Base-by-base conservation (phyloP, 768 basidiomycete genomes). In the Tylopilus cervinicoccineus region DNA sequence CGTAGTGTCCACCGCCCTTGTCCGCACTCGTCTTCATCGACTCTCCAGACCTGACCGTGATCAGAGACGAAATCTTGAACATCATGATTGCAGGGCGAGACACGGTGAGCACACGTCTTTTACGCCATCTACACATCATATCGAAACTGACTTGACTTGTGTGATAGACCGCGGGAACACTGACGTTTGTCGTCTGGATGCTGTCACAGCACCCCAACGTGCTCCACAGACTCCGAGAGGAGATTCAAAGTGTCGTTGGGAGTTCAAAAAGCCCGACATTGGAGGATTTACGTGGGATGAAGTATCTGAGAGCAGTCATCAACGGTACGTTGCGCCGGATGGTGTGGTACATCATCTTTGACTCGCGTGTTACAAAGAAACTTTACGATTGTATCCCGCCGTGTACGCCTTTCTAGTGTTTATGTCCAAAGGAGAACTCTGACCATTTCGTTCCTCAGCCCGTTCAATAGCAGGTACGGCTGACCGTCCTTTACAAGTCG, bases 261-360 rank as follows among this genome's bases (percentile, higher is more conserved):
- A 34, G 40, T 16, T 56, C 61, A 2, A 56, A 51, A 22, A 32
- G 50, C 13, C 69, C 69, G 14, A 70, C 68, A 4, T 48, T 51
- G n/a, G 62, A 66, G 8, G 54, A 70, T 17, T 47, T 70, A 23
- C 57, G 59, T 7, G 63, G 62, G 2, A 70, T 76, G 70, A 73
- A 67, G 37, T 75, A 73, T 49, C 29, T 74, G 40, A 61, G 58
- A 22, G 73, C 74, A 20, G 63, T 75, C 19, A 68, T 74, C 22
- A 68, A 66, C 20, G 65, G 64, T 66, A 47, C 20, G 62, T 45
- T 3, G 6, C 34, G 4, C 3, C 17, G 6, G 37, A 23, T 38
- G 17, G 26, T 26, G 13, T 16, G 13, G 14, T 44, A 17, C 24
- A 26, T 24, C 32, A 26, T 43, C n/a, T n/a, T n/a, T 43, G 26